Evolutionary conservation across 2,329 filamentous ascomycete genomes (phyloP), one percentile per base, ranked within the genome.

Genomic region (Fusarium ambrosium): DNA sequence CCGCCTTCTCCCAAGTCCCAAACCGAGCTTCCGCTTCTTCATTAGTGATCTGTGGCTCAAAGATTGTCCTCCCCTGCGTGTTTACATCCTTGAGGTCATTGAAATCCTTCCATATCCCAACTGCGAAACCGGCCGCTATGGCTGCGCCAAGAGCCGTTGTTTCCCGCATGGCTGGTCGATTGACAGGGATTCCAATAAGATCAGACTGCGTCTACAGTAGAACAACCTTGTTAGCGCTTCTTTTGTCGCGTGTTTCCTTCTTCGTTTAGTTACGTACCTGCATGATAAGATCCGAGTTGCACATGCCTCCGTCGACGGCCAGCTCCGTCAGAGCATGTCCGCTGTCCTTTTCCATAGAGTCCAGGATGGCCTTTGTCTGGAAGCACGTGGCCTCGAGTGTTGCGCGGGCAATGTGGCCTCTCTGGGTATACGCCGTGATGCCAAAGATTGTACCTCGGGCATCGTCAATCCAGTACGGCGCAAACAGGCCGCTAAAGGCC

Each of bases 291-390:
- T 94, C 91, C 11, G 92, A 93, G 80, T 94, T 95, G 80, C 90
- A 93, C 93, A 95, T 94, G 79, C 94, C 94, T 69, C 93, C 93
- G 79, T 95, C 94, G n/a, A 95, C 94, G 39, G 92, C 91, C n/a
- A 95, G 87, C 81, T 93, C 91, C 37, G 89, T 87, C 60, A 95
- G 86, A 64, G 89, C 88, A 79, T 94, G 90, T n/a, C 92, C 92
- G 68, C 91, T 93, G 84, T 95, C 94, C 81, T 92, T 92, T 80
- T 92, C 92, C 93, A 95, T 95, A 62, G 94, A 92, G 78, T 94
- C 90, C 32, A 95, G 88, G 73, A 95, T 95, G 24, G 93, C 93
- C 82, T 94, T 94, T 63, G 93, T 95, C 83, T 95, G 93, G 85
- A 93, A 95, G 83, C 93, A 95, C 27, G 93, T 94, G 11, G 93